Base-by-base conservation (phyloP, 768 basidiomycete species). In the Amanita brunnescens region DNA sequence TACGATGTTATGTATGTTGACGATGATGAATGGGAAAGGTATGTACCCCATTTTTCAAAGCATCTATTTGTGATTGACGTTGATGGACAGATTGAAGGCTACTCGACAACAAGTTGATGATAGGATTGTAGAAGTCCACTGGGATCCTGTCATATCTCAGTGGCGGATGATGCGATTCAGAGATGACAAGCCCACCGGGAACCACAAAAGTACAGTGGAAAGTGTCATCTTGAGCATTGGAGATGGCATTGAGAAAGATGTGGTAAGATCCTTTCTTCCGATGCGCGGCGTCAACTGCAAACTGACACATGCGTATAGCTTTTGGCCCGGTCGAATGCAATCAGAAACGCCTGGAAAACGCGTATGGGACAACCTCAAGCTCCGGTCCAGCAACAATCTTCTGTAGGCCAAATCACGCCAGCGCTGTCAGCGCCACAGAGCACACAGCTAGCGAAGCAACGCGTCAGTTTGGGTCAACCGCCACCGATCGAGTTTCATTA, bases 121-220 rank as follows among this genome's bases (percentile, higher is more conserved):
- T 65, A 80, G 95, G 9, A 79, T 98, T 34, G 85, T 98, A 16
- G 96, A 99, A 65, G 93, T 95, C 14, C 81, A 84, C 56, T 98
- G 96, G 95, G 87, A 95, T 58, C 53, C 75, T 6, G 63, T 57
- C n/a, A 59, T 69, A 21, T 75, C 75, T 26, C 71, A 74, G 41
- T 98, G 94, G 93, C 81, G 81, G 52, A 83, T 92, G 79, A 83
- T 98, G 81, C 81, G 96, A 41, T 94, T 95, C 64, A 70, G 96
- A 59, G 83, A 95, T 59, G 96, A 99, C 67, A 99, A 99, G 65
- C 86, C 81, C 2, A 69, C 94, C 56, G 96, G 92, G 13, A 99
- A 99, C 65, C 91, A 90, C 65, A 78, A 76, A 54, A 77, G 69
- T 26, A 81, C 92, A 50, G 91, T 97, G 42, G 81, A 89, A 51